A percentile compares a stretch with the other conserved stretches of the same genome.
Conservation (phyloP, 805 yeast genomes). For the Metschnikowia borealis region DNA sequence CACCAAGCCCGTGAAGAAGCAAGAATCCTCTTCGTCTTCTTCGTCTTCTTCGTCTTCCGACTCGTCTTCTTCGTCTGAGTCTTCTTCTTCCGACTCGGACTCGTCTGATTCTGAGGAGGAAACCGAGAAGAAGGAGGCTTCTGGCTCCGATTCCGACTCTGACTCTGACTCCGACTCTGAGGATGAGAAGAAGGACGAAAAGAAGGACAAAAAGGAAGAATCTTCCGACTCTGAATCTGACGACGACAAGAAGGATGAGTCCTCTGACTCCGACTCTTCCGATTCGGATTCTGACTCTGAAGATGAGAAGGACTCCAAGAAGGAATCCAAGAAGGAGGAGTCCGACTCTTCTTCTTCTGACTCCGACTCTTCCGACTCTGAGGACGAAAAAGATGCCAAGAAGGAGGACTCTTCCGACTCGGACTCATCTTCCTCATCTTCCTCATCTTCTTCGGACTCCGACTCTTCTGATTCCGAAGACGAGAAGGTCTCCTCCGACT, state of each 20-base stretch:
- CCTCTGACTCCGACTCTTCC: slow-evolving; percentile 3
- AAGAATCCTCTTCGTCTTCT: slow-evolving; percentile 5
- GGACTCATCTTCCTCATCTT: slow-evolving; percentile 8
- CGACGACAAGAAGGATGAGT: not conserved
- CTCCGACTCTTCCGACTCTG: slow-evolving; percentile 15
- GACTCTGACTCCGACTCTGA: not conserved
- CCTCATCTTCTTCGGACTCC: slow-evolving; percentile 1
- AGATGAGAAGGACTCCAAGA: slow-evolving; percentile 5
- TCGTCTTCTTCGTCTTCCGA: slow-evolving; percentile 21
- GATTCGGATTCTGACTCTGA: slow-evolving; percentile 16
- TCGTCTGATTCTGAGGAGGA: slow-evolving; percentile 15
- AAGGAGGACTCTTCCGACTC: slow-evolving; percentile 18
- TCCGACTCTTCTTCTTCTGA: slow-evolving; percentile 4
- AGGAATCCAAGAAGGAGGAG: slow-evolving; percentile 10
- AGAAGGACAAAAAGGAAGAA: not conserved
- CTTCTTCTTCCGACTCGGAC: slow-evolving; percentile 18
- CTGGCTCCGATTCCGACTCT: not conserved
- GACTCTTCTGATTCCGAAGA: not conserved
- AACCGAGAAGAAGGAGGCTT: slow-evolving; percentile 11
- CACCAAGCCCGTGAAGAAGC: slow-evolving; percentile 8
- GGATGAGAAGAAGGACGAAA: not conserved
- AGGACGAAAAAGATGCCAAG: not conserved
- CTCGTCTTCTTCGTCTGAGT: slow-evolving; percentile 10
- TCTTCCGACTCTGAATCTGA: not conserved
- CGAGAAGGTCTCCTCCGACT: slow-evolving; percentile 18